phyloP scores from a whole-genome alignment of 2,329 filamentous ascomycete genomes.

The Fusarium guadeloupense region DNA sequence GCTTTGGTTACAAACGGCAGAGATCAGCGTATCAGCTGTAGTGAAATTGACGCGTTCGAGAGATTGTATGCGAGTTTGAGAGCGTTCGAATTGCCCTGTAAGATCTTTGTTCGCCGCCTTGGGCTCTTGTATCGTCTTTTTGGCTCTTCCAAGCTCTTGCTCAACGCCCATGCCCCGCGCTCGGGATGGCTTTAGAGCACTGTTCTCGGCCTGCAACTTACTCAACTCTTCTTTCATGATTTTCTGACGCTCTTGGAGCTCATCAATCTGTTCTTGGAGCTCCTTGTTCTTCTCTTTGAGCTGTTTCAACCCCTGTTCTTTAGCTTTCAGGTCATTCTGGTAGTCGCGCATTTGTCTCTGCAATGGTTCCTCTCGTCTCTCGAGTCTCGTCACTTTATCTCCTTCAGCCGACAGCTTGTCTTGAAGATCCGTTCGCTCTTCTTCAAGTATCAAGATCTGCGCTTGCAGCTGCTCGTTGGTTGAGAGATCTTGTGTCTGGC shows the following conservation, averaged over 20 bases:
- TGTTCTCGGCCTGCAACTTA: neutral
- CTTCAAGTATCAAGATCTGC: neutral
- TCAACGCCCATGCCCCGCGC: neutral
- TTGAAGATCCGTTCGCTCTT: neutral
- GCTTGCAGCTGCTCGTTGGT: neutral
- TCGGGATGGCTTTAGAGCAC: neutral
- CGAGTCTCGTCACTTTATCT: too few relatives aligned
- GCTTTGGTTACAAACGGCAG: neutral
- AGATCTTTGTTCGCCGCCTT: neutral
- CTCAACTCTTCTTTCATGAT: too few relatives aligned
- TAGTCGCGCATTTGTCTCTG: too few relatives aligned
- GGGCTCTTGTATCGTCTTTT: neutral
- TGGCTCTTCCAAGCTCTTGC: neutral
- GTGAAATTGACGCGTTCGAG: neutral
- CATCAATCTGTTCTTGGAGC: neutral
- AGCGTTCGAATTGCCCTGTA: neutral
- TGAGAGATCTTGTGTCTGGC: too few relatives aligned
- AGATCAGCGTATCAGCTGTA: slow-evolving; percentile 8
- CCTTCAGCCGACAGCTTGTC: too few relatives aligned
- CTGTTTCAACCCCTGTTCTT: neutral
- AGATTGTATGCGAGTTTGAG: neutral
- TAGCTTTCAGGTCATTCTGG: neutral
- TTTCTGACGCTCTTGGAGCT: too few relatives aligned
- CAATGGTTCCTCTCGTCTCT: too few relatives aligned
- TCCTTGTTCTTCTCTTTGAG: neutral